Conservation (phyloP, 208 protist genomes). For the Porcisia deanei region DNA sequence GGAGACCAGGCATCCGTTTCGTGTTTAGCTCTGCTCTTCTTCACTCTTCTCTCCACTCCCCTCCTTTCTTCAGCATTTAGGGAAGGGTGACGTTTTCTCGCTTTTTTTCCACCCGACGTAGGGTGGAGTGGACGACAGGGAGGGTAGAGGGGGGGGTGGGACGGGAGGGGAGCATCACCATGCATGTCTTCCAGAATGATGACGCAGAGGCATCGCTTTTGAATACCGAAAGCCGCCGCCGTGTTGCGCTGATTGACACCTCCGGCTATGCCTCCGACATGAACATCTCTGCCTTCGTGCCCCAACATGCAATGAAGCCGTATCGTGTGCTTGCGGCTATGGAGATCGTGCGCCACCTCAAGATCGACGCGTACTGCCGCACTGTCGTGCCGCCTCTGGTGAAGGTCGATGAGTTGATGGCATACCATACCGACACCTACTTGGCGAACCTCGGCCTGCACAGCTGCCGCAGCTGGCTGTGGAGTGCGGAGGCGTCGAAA, state of each 20-base stretch:
- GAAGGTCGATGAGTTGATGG: conserved; percentile 57
- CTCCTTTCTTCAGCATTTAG: background rate
- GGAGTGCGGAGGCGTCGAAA: conserved; percentile 82
- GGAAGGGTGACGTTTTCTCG: background rate
- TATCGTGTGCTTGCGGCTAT: conserved; percentile 83
- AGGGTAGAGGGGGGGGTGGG: background rate
- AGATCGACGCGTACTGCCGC: conserved; percentile 61
- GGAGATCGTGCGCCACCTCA: conserved; percentile 72
- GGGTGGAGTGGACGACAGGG: too few relatives aligned
- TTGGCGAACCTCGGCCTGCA: conserved; percentile 86
- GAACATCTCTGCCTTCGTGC: conserved; percentile 80
- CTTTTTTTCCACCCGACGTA: background rate
- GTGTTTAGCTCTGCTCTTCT: background rate
- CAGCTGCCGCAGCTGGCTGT: conserved; percentile 79
- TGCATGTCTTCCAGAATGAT: background rate
- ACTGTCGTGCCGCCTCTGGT: conserved; percentile 81
- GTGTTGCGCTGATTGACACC: conserved; percentile 79
- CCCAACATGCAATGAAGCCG: conserved; percentile 92
- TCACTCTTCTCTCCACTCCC: background rate
- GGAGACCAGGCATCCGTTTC: background rate
- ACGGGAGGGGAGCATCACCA: background rate
- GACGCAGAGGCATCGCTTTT: background rate
- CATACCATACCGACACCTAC: conserved; percentile 77
- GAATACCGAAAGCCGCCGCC: background rate
- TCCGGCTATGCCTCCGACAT: conserved; percentile 85